phyloP scores from a whole-genome alignment of 2,329 filamentous ascomycete genomes.

The Aspergillus terreus region DNA sequence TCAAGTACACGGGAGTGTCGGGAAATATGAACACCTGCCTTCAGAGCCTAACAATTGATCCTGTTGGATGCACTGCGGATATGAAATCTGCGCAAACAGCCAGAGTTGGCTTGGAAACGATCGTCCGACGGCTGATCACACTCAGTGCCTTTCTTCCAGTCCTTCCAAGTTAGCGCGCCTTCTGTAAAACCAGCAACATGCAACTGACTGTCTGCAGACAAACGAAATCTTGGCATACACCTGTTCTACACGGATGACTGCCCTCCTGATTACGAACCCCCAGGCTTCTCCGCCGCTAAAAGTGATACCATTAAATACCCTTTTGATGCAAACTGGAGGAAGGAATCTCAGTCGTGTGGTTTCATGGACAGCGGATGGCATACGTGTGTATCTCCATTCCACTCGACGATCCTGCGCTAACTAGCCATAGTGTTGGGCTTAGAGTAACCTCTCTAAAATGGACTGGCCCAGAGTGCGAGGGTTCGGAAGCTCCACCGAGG shows the following conservation, averaged over 20 bases:
- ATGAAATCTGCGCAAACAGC: slow-evolving; percentile 38
- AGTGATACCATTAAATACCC: slow-evolving; percentile 35
- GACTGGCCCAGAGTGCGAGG: slow-evolving; percentile 21
- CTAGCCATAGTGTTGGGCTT: slow-evolving; percentile 27
- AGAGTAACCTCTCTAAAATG: slow-evolving; percentile 33
- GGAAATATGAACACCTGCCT: slow-evolving; percentile 27
- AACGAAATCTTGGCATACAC: slow-evolving; percentile 42
- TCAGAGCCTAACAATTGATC: slow-evolving; percentile 26
- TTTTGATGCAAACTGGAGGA: slow-evolving; percentile 35
- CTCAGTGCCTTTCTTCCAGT: slow-evolving; percentile 37
- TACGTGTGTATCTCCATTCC: slow-evolving; percentile 22
- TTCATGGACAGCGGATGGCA: slow-evolving; percentile 39
- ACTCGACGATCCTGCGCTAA: slow-evolving; percentile 7
- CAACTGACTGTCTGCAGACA: slow-evolving; percentile 21
- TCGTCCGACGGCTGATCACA: slow-evolving; percentile 40
- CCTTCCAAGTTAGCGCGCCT: slow-evolving; percentile 38
- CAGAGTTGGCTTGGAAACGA: slow-evolving; percentile 39
- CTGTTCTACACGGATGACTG: slow-evolving; percentile 44
- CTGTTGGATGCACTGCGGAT: slow-evolving; percentile 27
- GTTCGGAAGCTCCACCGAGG: slow-evolving; percentile 20
- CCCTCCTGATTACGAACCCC: slow-evolving; percentile 37
- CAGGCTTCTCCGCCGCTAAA: slow-evolving; percentile 34
- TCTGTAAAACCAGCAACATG: background rate
- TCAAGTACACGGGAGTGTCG: slow-evolving; percentile 38
- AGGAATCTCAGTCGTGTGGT: slow-evolving; percentile 29